These are phyloP conservation scores for Colletotrichum plurivorum DNA, from an alignment of 2,329 filamentous ascomycete genomes.

Conservation along the genomic window DNA sequence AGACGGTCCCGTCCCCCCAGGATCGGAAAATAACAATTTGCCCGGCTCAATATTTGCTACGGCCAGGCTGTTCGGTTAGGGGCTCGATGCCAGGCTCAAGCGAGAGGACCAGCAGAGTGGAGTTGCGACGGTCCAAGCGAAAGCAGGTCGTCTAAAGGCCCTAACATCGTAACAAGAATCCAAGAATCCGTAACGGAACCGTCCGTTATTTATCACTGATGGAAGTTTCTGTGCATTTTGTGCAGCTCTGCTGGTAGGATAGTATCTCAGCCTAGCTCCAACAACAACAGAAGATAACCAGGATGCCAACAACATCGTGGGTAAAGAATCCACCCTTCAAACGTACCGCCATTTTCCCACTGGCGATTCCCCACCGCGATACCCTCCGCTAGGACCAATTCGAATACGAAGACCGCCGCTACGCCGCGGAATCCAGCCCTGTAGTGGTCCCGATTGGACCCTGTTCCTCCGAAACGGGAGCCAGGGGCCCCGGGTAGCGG, in stretches of 20 bases:
- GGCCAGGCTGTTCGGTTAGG: background rate
- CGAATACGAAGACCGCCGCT: slow-evolving; percentile 29
- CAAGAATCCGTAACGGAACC: background rate
- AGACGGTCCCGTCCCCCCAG: background rate
- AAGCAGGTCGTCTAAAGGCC: too few relatives aligned
- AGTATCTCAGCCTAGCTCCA: too few relatives aligned
- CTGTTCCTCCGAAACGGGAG: slow-evolving; percentile 20
- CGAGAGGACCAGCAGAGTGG: slow-evolving; percentile 25
- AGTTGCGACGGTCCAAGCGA: background rate
- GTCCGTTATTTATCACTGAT: too few relatives aligned
- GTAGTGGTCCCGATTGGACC: slow-evolving; percentile 18
- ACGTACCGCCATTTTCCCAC: too few relatives aligned
- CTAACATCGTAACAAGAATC: too few relatives aligned
- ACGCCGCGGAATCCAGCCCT: slow-evolving; percentile 24
- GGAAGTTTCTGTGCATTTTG: background rate
- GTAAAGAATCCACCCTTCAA: slow-evolving; percentile 3
- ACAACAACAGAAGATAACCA: too few relatives aligned
- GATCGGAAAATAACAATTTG: background rate
- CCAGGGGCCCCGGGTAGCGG: slow-evolving; percentile 5
- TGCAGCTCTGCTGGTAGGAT: background rate
- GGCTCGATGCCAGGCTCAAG: background rate
- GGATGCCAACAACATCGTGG: too few relatives aligned
- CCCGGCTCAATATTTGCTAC: background rate
- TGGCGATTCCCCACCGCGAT: slow-evolving; percentile 17
- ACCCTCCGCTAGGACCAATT: slow-evolving; percentile 27